A percentile compares a stretch with the other conserved stretches of the same genome.
phyloP scores from a whole-genome alignment of 306 rosid species.

The Coriaria nepalensis region DNA sequence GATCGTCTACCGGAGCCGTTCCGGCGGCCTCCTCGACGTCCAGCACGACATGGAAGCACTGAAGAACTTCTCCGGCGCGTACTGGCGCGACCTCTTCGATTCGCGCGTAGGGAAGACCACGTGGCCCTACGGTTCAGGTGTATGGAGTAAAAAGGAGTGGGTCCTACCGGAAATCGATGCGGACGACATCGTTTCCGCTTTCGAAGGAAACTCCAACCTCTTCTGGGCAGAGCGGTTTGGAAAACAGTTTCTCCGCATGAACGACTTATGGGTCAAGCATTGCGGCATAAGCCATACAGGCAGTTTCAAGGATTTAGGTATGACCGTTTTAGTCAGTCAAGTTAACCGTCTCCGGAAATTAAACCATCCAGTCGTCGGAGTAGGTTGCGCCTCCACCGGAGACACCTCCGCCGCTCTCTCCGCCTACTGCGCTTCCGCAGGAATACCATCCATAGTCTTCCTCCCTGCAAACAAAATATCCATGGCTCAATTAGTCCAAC shows the following conservation, averaged over 20 bases:
- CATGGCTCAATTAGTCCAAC: constrained; percentile 66
- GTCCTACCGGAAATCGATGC: constrained; percentile 64
- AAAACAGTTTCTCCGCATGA: constrained; percentile 63
- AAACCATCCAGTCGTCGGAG: constrained; percentile 55
- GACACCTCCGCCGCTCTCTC: constrained; percentile 76
- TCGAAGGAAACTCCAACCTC: constrained; percentile 72
- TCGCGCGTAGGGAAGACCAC: constrained; percentile 84
- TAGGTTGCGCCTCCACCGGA: constrained; percentile 75
- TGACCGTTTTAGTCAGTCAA: constrained; percentile 76
- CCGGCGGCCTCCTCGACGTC: constrained; percentile 70
- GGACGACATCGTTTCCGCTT: constrained; percentile 59
- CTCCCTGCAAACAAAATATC: constrained; percentile 75
- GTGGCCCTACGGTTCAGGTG: constrained; percentile 91
- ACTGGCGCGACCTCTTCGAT: constrained; percentile 63
- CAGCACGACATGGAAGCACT: constrained; percentile 63
- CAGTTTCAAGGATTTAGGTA: constrained; percentile 67
- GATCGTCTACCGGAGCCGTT: constrained; percentile 68
- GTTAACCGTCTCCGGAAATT: constrained; percentile 52
- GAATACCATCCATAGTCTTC: constrained; percentile 76
- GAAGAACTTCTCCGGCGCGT: constrained; percentile 45
- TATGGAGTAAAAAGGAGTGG: constrained; percentile 92
- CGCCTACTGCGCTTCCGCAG: constrained; percentile 66
- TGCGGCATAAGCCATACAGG: constrained; percentile 77
- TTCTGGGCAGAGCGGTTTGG: constrained; percentile 88
- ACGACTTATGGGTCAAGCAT: constrained; percentile 76